A percentile compares a stretch with the other conserved stretches of the same genome.
phyloP scores from a whole-genome alignment of 352 stramenopile genomes.

The Pythium apleroticum region DNA sequence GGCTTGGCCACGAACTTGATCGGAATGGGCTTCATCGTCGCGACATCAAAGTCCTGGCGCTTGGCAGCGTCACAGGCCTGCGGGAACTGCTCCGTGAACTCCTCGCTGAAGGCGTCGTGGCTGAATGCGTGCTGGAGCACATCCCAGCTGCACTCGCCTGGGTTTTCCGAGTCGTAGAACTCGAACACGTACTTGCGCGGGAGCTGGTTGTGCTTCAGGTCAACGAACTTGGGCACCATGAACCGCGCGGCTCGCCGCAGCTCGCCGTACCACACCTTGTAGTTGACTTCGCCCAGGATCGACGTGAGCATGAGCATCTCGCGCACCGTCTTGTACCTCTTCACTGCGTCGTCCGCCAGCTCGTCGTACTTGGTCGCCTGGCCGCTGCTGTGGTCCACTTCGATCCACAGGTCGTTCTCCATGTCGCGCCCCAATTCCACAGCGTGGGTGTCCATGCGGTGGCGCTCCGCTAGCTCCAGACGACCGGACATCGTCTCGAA shows the following conservation, averaged over 20 bases:
- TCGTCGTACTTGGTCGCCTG: constrained; percentile 3
- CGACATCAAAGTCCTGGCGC: not conserved
- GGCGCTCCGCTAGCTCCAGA: constrained; percentile 1
- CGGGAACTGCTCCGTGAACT: constrained; percentile 3
- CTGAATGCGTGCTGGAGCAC: constrained; percentile 7
- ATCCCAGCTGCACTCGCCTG: not conserved
- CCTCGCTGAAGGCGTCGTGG: not conserved
- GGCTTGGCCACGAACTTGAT: not conserved
- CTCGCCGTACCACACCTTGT: constrained; percentile 8
- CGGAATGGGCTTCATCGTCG: constrained; percentile 8
- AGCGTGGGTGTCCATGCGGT: constrained; percentile 10
- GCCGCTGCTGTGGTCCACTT: constrained; percentile 8
- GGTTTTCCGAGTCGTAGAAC: not conserved
- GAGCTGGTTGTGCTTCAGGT: constrained; percentile 3
- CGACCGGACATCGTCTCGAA: constrained; percentile 7
- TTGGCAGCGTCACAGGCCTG: not conserved
- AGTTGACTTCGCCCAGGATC: constrained; percentile 13
- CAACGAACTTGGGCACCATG: constrained; percentile 2
- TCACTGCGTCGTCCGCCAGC: not conserved
- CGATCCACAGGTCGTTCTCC: constrained; percentile 13
- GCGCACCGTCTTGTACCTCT: not conserved
- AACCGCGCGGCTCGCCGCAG: constrained; percentile 5
- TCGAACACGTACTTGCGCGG: constrained; percentile 7
- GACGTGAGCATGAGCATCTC: constrained; percentile 14
- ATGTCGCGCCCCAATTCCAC: constrained; percentile 4